Conservation (phyloP, 306 rosid species). For the Prunus mongolica region DNA sequence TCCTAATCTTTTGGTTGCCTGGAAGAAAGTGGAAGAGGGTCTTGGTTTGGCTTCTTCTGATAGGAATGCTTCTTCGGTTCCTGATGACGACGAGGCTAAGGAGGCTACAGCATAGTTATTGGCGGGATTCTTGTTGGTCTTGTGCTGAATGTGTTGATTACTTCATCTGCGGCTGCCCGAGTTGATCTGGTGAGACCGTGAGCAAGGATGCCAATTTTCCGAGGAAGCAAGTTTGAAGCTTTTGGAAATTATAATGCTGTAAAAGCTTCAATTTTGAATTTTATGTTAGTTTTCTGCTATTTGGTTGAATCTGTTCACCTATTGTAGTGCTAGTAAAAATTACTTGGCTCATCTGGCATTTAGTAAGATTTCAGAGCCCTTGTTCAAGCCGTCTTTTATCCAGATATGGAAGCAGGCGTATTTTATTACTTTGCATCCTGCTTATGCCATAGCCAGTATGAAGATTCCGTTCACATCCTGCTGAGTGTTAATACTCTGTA, state of each 20-base stretch:
- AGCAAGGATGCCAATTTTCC: not conserved
- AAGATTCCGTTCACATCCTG: not conserved
- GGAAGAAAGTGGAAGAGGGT: constrained; percentile 51
- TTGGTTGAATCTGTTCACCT: not conserved
- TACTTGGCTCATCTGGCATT: not conserved
- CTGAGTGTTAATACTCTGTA: not conserved
- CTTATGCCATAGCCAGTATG: not conserved
- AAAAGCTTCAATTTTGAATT: constrained; percentile 14
- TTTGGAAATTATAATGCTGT: not conserved
- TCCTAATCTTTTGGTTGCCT: constrained; percentile 44
- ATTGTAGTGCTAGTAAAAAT: not conserved
- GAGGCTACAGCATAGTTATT: constrained; percentile 10
- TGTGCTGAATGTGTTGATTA: not conserved
- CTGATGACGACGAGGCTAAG: constrained; percentile 25
- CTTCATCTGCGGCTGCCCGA: not conserved
- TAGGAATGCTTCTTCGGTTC: constrained; percentile 3
- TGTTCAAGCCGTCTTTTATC: not conserved
- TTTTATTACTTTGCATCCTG: not conserved
- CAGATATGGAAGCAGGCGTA: not conserved
- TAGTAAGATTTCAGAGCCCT: not conserved
- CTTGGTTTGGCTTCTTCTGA: constrained; percentile 45
- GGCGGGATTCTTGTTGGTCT: not conserved
- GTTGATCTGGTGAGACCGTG: not conserved
- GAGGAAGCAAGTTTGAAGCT: constrained; percentile 17
- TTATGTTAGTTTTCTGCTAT: not conserved